Evolutionary conservation across 1,284 basidiomycete species (phyloP).

Genomic region (Microstroma glucosiphilum): DNA sequence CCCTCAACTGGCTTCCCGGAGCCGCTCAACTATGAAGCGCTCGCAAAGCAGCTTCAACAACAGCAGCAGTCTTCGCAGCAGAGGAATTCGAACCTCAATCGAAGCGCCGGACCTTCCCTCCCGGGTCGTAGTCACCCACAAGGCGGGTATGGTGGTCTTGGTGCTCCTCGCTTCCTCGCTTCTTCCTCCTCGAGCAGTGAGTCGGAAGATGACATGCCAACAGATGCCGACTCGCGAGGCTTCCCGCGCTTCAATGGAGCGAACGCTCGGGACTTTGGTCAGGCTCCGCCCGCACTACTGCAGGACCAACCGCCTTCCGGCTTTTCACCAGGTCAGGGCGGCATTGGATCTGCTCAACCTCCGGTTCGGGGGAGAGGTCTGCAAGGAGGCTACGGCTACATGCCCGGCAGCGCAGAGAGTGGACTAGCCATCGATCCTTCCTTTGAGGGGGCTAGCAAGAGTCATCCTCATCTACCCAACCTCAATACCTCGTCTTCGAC

Average conservation of each 20-base stretch:
- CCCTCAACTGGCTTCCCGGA: not conserved
- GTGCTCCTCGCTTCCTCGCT: slow-evolving; percentile 9
- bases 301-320: not conserved
- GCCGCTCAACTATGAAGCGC: not conserved
- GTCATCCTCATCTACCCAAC: too few species aligned
- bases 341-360: slow-evolving; percentile 18
- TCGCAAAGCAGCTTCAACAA: not conserved
- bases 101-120: too few species aligned
- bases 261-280: not conserved
- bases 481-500: too few species aligned
- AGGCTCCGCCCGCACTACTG: too few species aligned
- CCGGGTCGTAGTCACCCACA: too few species aligned
- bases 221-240: not conserved
- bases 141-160: too few species aligned
- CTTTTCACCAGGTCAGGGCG: slow-evolving; percentile 4
- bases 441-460: too few species aligned
- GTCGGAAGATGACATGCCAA: slow-evolving; percentile 10
- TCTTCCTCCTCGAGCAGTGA: slow-evolving; percentile 17
- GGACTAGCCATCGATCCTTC: slow-evolving; percentile 26
- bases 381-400: slow-evolving; percentile 43
- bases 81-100: not conserved
- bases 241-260: not conserved
- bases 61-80: not conserved
- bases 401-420: slow-evolving; percentile 43
- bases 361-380: slow-evolving; percentile 13